Evolutionary conservation across 169 alveolate genomes (phyloP).

Genomic region (Cryptosporidium ryanae): DNA sequence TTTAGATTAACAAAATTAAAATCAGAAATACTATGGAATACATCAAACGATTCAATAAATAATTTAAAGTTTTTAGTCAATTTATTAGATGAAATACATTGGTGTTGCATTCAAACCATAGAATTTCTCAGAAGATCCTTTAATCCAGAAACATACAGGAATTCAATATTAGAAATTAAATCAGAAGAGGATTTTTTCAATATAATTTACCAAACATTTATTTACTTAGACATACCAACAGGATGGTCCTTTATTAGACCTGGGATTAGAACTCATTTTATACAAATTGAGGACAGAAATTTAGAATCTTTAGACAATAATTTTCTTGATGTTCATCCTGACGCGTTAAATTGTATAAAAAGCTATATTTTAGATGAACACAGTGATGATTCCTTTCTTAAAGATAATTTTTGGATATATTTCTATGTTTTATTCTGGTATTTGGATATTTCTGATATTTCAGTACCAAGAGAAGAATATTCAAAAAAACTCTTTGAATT

Average conservation of each 20-base stretch:
- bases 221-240: constrained; percentile 56
- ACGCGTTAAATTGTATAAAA: neutral
- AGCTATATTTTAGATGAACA: constrained; percentile 18
- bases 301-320: neutral
- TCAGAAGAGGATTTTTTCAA: neutral
- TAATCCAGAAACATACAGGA: constrained; percentile 25
- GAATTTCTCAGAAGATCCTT: constrained; percentile 63
- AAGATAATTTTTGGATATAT: neutral
- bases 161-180: neutral
- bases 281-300: neutral
- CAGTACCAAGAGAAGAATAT: constrained; percentile 43
- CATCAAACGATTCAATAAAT: constrained; percentile 22
- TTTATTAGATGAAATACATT: constrained; percentile 53
- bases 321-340: constrained; percentile 22
- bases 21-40: constrained; percentile 55
- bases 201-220: constrained; percentile 33
- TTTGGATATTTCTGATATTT: constrained; percentile 30
- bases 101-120: constrained; percentile 72
- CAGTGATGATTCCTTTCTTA: neutral
- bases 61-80: constrained; percentile 36
- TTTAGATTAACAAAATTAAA: constrained; percentile 50
- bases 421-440: constrained; percentile 59
- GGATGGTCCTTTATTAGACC: constrained; percentile 60
- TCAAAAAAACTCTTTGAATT: constrained; percentile 25
- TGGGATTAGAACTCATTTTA: constrained; percentile 7